Percentiles rank a stretch among this genome's conserved stretches.
These are phyloP conservation scores for Amyloporia xantha DNA, from an alignment of 768 basidiomycete genomes.

Conservation along the genomic window DNA sequence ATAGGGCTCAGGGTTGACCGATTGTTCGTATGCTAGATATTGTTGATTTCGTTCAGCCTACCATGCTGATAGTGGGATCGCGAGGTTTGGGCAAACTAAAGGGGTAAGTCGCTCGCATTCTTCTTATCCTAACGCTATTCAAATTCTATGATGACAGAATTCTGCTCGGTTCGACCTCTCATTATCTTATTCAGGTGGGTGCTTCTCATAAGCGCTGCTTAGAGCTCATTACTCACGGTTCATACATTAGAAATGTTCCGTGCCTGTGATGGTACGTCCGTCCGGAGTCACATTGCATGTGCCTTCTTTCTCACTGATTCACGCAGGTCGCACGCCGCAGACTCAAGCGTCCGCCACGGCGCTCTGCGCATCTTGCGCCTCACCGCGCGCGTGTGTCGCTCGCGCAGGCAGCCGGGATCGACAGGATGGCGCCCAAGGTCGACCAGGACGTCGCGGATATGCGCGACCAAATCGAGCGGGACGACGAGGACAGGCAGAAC, in stretches of 20 bases:
- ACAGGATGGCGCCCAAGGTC: conserved; percentile 79
- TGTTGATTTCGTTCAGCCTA: conserved; percentile 80
- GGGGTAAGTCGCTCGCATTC: conserved; percentile 45
- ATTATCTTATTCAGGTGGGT: conserved; percentile 80
- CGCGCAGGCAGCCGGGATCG: conserved; percentile 79
- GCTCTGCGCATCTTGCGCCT: conserved; percentile 72
- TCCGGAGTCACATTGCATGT: neutral
- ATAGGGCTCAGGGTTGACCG: neutral
- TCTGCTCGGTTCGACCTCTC: conserved; percentile 89
- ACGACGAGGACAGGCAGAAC: conserved; percentile 38
- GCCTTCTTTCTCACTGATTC: conserved; percentile 7
- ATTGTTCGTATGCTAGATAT: conserved; percentile 42
- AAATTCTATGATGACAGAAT: conserved; percentile 43
- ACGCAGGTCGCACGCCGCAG: conserved; percentile 73
- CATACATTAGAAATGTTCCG: conserved; percentile 87
- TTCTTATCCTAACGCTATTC: neutral
- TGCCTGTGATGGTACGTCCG: conserved; percentile 76
- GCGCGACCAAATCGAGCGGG: conserved; percentile 69
- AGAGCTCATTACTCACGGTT: neutral
- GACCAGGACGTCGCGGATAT: conserved; percentile 80
- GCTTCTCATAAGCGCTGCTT: too few species aligned
- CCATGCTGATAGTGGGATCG: conserved; percentile 94
- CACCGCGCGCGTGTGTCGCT: conserved; percentile 81
- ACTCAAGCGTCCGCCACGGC: conserved; percentile 80
- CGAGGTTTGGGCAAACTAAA: conserved; percentile 83